These are phyloP conservation scores for Adansonia rubrostipa DNA, from an alignment of 441 rosid genomes.

Conservation along the genomic window DNA sequence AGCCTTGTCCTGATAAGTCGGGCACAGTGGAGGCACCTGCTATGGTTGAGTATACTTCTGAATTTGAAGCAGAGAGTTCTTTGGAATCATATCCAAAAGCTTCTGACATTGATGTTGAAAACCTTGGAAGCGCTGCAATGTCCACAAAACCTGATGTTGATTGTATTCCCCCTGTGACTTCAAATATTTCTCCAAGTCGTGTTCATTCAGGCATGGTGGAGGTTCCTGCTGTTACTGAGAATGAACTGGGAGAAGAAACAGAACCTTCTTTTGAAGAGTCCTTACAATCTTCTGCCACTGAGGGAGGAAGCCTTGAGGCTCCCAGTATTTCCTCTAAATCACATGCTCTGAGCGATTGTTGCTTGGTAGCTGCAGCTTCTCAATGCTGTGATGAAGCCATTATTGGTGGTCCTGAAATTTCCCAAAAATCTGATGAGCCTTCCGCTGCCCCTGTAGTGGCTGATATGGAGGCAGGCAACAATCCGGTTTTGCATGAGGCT, in stretches of 20 bases:
- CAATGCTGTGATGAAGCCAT: constrained; percentile 22
- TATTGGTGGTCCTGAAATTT: constrained; percentile 19
- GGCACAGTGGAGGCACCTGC: neutral
- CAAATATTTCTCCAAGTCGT: constrained; percentile 8
- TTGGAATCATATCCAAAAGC: constrained; percentile 11
- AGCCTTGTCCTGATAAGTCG: neutral
- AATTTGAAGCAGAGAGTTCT: constrained; percentile 19
- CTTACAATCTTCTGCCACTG: neutral
- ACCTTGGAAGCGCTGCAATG: neutral
- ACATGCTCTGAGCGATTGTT: neutral
- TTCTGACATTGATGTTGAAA: neutral
- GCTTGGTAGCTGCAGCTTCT: constrained; percentile 23
- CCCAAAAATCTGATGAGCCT: neutral
- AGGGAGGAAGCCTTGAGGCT: neutral
- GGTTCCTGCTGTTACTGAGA: constrained; percentile 3
- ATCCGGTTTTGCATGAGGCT: constrained; percentile 17
- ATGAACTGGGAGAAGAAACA: neutral
- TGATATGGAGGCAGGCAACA: constrained; percentile 18
- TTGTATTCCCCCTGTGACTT: neutral
- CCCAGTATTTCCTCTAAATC: neutral
- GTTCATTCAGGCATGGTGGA: constrained; percentile 23
- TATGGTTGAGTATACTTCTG: neutral
- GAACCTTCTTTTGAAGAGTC: neutral
- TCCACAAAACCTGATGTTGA: constrained; percentile 22
- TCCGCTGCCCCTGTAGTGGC: constrained; percentile 25